Conservation (phyloP, 371 early-diverging fungal species). For the Lichtheimia ramosa region DNA sequence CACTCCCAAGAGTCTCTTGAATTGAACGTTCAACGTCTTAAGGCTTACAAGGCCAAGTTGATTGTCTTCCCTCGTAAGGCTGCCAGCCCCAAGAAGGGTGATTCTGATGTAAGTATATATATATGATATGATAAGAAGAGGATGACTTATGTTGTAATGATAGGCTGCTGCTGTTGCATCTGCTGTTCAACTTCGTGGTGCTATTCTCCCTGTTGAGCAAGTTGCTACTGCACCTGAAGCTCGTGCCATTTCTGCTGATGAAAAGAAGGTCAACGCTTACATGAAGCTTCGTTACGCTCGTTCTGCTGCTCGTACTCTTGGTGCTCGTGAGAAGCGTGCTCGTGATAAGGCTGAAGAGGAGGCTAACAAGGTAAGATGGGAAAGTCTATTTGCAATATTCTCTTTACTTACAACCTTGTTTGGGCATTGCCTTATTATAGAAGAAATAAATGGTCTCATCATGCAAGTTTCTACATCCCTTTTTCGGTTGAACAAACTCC, state of each 20-base stretch:
- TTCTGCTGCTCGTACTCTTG: conserved; percentile 78
- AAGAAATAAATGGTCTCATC: background rate
- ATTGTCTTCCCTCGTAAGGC: conserved; percentile 77
- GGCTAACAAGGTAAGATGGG: conserved; percentile 64
- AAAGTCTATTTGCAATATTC: background rate
- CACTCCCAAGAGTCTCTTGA: conserved; percentile 94
- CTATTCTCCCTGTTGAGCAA: conserved; percentile 77
- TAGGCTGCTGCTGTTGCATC: conserved; percentile 64
- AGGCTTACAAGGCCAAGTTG: conserved; percentile 93
- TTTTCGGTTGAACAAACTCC: background rate
- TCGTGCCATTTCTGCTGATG: conserved; percentile 83
- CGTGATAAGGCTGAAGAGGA: conserved; percentile 84
- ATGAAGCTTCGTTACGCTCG: conserved; percentile 88
- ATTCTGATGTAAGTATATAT: conserved; percentile 26
- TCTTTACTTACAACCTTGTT: too few relatives aligned
- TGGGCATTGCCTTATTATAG: background rate
- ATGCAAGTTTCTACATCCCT: background rate
- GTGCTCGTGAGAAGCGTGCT: conserved; percentile 82
- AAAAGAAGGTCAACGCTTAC: conserved; percentile 82
- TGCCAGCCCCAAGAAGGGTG: conserved; percentile 83
- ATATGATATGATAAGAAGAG: background rate
- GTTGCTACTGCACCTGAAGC: conserved; percentile 66
- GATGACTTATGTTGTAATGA: background rate
- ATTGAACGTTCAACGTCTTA: conserved; percentile 96
- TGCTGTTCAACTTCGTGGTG: conserved; percentile 74